phyloP scores from a whole-genome alignment of 768 basidiomycete species.

The Daedaleopsis nitida region DNA sequence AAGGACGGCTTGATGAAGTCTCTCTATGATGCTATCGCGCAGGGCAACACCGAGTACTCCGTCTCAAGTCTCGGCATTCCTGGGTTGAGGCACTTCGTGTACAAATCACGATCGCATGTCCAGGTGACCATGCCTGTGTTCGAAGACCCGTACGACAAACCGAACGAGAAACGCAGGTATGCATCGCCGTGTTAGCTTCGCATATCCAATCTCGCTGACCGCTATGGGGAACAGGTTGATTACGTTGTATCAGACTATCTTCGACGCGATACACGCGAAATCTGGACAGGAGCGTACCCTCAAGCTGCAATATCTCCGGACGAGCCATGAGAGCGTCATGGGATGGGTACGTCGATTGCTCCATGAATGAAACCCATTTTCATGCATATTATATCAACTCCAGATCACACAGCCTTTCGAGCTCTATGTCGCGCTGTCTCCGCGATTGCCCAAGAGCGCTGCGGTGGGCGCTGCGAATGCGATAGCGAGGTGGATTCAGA shows the following conservation, averaged over 20 bases:
- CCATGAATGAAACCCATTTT: neutral
- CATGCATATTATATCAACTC: neutral
- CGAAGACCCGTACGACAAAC: slow-evolving; percentile 79
- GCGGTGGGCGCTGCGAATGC: slow-evolving; percentile 87
- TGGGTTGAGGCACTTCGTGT: slow-evolving; percentile 91
- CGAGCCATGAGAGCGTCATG: slow-evolving; percentile 85
- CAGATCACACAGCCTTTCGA: slow-evolving; percentile 96
- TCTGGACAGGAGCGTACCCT: slow-evolving; percentile 80
- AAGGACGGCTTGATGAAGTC: slow-evolving; percentile 57
- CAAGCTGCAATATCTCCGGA: slow-evolving; percentile 86
- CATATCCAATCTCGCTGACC: neutral
- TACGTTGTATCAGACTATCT: slow-evolving; percentile 84
- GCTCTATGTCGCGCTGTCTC: slow-evolving; percentile 82
- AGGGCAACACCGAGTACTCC: slow-evolving; percentile 61
- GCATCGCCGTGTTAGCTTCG: slow-evolving; percentile 9
- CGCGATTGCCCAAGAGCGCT: slow-evolving; percentile 84
- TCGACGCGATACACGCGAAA: slow-evolving; percentile 89
- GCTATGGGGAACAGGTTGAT: slow-evolving; percentile 54
- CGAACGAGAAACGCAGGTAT: slow-evolving; percentile 63
- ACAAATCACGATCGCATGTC: slow-evolving; percentile 87
- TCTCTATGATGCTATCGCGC: slow-evolving; percentile 48
- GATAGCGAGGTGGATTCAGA: slow-evolving; percentile 89
- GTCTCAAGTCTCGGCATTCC: slow-evolving; percentile 82
- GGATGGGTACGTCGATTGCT: slow-evolving; percentile 75
- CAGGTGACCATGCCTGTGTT: slow-evolving; percentile 87